Evolutionary conservation across 768 basidiomycete species (phyloP).

Genomic region (Astraeus odoratus): DNA sequence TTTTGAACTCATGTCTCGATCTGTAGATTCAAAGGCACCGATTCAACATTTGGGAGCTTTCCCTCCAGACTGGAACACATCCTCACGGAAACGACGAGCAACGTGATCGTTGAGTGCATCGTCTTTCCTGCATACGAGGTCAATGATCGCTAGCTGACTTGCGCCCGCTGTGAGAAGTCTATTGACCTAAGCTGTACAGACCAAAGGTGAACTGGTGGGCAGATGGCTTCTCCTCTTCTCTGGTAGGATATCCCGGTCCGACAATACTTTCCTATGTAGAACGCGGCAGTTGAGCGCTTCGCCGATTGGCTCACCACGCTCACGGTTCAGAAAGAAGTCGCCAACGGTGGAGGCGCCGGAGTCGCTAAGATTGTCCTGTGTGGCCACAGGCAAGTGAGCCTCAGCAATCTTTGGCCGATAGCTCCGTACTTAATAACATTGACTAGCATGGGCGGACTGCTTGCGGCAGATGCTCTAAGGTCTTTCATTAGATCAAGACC

Average conservation of each 20-base stretch:
- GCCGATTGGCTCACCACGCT: constrained; percentile 90
- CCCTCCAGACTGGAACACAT: constrained; percentile 75
- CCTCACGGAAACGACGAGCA: constrained; percentile 54
- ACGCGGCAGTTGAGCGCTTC: constrained; percentile 75
- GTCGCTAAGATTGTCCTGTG: constrained; percentile 77
- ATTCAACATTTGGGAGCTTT: constrained; percentile 71
- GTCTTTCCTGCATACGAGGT: constrained; percentile 90
- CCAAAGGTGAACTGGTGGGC: constrained; percentile 83
- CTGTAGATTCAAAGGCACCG: constrained; percentile 49
- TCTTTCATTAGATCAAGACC: constrained; percentile 66
- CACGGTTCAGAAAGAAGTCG: constrained; percentile 79
- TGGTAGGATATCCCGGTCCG: background rate
- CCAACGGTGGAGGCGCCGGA: constrained; percentile 67
- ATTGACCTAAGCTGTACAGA: constrained; percentile 38
- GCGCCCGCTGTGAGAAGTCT: background rate
- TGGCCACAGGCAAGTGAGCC: constrained; percentile 65
- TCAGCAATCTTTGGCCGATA: background rate
- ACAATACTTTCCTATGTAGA: constrained; percentile 37
- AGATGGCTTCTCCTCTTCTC: background rate
- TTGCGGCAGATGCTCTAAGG: constrained; percentile 77
- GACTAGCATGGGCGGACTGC: constrained; percentile 83
- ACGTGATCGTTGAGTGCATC: constrained; percentile 59
- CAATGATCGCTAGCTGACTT: constrained; percentile 8
- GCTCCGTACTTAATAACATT: background rate
- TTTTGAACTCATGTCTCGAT: constrained; percentile 3